Conservation (phyloP, 1,284 basidiomycete species). For the Rhodotorula sp. region DNA sequence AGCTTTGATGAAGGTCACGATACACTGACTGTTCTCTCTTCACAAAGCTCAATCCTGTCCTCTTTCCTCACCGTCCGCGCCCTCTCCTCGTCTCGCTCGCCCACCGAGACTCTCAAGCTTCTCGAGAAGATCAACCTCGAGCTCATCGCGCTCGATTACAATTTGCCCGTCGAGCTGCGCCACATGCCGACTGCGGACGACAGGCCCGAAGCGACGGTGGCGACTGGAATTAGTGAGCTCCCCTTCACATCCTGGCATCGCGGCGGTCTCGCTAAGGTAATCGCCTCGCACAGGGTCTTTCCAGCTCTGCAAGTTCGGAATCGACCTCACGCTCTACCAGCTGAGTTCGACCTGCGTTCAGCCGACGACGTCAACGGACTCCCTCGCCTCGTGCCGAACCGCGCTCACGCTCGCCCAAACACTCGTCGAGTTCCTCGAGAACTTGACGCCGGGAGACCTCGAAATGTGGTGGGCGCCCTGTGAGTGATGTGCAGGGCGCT, state of each 20-base stretch:
- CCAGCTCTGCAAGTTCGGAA: conserved; percentile 43
- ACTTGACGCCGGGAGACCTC: conserved; percentile 29
- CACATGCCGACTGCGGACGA: neutral
- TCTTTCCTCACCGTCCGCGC: conserved; percentile 43
- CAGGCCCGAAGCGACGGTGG: neutral
- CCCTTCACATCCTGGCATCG: too few relatives aligned
- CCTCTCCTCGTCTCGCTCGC: conserved; percentile 3
- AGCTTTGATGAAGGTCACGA: neutral
- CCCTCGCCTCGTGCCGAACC: conserved; percentile 15
- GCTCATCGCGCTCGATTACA: conserved; percentile 35
- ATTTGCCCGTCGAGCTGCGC: conserved; percentile 23
- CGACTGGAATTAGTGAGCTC: neutral
- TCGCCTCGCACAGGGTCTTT: conserved; percentile 38
- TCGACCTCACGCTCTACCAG: conserved; percentile 39
- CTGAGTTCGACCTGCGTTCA: conserved; percentile 35
- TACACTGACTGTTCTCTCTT: neutral
- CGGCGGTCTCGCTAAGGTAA: conserved; percentile 19
- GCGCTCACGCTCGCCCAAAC: conserved; percentile 28
- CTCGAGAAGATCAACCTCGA: conserved; percentile 39
- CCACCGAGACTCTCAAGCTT: conserved; percentile 29
- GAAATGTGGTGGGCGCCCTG: conserved; percentile 46
- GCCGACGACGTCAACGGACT: conserved; percentile 8
- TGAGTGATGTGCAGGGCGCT: conserved; percentile 17
- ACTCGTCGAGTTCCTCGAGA: conserved; percentile 34
- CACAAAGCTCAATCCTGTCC: conserved; percentile 33